Conservation (phyloP, 2,329 filamentous ascomycete species). For the Talaromyces sp. region DNA sequence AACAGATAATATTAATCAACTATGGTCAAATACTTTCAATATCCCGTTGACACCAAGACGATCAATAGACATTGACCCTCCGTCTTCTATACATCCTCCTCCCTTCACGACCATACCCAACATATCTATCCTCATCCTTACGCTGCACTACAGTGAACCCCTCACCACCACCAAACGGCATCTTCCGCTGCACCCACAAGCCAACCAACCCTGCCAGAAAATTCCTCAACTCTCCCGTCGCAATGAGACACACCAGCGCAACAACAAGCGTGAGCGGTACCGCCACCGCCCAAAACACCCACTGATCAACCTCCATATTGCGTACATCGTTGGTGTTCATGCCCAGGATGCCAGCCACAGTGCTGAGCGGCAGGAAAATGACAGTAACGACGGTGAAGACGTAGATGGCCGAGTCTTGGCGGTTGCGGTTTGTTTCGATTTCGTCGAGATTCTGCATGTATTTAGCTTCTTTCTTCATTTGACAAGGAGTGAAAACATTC, state of each 20-base stretch:
- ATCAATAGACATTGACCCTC: background rate
- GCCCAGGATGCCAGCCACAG: constrained; percentile 26
- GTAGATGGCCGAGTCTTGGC: constrained; percentile 22
- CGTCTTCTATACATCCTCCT: background rate
- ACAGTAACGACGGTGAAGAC: constrained; percentile 27
- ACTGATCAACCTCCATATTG: constrained; percentile 14
- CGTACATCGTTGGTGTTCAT: constrained; percentile 25
- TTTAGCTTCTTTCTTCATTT: background rate
- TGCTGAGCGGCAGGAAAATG: constrained; percentile 26
- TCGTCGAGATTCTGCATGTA: background rate
- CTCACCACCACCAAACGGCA: background rate
- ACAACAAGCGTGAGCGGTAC: constrained; percentile 8
- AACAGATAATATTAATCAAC: too few species aligned
- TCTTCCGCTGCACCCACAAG: background rate
- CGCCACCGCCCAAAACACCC: constrained; percentile 19
- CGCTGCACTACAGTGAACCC: background rate
- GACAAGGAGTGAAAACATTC: too few species aligned
- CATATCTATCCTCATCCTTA: too few species aligned
- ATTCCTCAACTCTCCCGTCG: background rate
- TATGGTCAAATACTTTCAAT: too few species aligned
- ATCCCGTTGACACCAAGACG: too few species aligned
- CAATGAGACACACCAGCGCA: background rate
- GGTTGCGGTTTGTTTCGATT: constrained; percentile 16
- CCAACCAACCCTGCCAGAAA: background rate
- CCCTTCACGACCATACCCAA: background rate